Evolutionary conservation across 257 asterid genomes (phyloP).

Genomic region (Linaria vulgaris): DNA sequence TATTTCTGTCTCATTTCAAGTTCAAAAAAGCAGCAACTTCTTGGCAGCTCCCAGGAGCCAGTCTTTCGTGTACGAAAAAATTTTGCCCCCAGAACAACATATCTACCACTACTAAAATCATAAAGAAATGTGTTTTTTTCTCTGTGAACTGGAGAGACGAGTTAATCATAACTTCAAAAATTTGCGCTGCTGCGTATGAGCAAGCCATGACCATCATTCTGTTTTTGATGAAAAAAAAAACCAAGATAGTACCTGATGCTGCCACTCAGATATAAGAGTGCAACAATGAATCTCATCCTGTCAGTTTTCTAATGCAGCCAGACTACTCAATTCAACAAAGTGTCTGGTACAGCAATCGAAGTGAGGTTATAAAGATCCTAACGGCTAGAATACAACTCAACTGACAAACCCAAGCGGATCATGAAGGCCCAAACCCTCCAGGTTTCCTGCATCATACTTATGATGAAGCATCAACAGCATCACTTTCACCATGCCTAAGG

Average conservation of each 20-base stretch:
- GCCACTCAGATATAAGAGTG: conserved; percentile 8
- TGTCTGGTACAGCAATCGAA: too few species aligned
- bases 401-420: too few species aligned
- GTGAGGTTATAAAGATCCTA: too few species aligned
- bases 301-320: conserved; percentile 9
- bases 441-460: not conserved
- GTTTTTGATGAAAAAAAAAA: not conserved
- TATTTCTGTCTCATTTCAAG: not conserved
- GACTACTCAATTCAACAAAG: conserved; percentile 4
- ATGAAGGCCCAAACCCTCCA: too few species aligned
- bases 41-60: not conserved
- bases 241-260: not conserved
- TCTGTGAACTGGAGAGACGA: not conserved
- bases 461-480: not conserved
- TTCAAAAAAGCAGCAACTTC: conserved; percentile 22
- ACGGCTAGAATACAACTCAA: too few species aligned
- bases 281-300: not conserved
- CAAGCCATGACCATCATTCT: not conserved
- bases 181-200: not conserved
- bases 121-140: too few species aligned
- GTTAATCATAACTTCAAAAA: not conserved
- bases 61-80: not conserved
- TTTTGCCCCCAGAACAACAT: conserved; percentile 1
- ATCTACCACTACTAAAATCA: not conserved
- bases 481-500: not conserved